phyloP scores from a whole-genome alignment of 169 alveolate genomes.

The Eimeria maxima region DNA sequence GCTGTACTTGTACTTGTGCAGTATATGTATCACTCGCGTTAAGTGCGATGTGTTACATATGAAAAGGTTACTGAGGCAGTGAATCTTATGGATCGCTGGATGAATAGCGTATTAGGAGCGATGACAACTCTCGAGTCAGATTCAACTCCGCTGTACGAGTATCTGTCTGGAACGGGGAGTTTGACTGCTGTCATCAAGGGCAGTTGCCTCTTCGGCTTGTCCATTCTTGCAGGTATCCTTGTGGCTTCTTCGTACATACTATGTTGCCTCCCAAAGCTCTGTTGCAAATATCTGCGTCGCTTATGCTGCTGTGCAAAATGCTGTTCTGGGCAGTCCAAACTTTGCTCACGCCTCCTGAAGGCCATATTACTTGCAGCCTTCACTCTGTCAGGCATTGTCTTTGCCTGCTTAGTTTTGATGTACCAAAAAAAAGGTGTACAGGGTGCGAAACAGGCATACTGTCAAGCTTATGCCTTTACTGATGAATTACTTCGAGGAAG shows the following conservation, averaged over 20 bases:
- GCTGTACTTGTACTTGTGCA: background rate
- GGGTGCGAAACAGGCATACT: slow-evolving; percentile 50
- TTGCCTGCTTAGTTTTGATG: slow-evolving; percentile 14
- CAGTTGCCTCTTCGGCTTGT: slow-evolving; percentile 55
- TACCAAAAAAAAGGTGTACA: slow-evolving; percentile 49
- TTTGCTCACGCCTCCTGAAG: slow-evolving; percentile 38
- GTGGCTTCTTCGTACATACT: slow-evolving; percentile 22
- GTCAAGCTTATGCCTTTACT: slow-evolving; percentile 44
- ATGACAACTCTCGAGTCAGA: slow-evolving; percentile 64
- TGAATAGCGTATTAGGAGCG: slow-evolving; percentile 46
- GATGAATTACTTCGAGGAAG: slow-evolving; percentile 63
- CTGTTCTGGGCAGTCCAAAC: background rate
- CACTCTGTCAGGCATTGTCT: slow-evolving; percentile 21
- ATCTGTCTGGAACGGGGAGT: slow-evolving; percentile 37
- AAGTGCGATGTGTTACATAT: background rate
- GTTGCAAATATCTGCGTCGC: slow-evolving; percentile 61
- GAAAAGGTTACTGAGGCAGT: slow-evolving; percentile 42
- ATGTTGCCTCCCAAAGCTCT: slow-evolving; percentile 66
- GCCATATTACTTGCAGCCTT: slow-evolving; percentile 13
- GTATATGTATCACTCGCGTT: background rate
- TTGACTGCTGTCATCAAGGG: slow-evolving; percentile 32
- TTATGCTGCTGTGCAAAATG: slow-evolving; percentile 55
- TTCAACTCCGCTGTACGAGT: slow-evolving; percentile 53
- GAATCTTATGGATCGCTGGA: slow-evolving; percentile 48
- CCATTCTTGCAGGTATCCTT: slow-evolving; percentile 49